These are phyloP conservation scores for Asterophora lycoperdoides DNA, from an alignment of 768 basidiomycete genomes.

Conservation along the genomic window DNA sequence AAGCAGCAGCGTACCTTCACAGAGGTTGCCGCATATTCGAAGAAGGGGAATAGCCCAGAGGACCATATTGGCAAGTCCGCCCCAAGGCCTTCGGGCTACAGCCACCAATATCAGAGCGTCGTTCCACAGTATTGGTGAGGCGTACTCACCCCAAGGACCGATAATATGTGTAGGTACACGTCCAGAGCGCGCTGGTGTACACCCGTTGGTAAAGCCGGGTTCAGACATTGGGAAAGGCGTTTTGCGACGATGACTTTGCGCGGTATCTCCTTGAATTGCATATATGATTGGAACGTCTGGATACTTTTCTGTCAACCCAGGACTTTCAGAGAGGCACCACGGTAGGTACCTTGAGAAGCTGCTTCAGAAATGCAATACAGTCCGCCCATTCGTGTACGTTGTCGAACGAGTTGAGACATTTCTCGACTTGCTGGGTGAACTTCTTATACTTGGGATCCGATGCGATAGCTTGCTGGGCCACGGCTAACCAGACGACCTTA, in stretches of 20 bases:
- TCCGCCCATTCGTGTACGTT: slow-evolving; percentile 99
- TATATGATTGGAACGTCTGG: slow-evolving; percentile 89
- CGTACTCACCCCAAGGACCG: slow-evolving; percentile 77
- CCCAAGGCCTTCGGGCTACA: slow-evolving; percentile 79
- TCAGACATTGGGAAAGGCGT: slow-evolving; percentile 91
- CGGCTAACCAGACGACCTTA: slow-evolving; percentile 27
- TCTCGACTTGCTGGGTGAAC: slow-evolving; percentile 88
- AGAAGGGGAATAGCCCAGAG: slow-evolving; percentile 95
- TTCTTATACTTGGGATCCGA: slow-evolving; percentile 94
- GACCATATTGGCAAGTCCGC: slow-evolving; percentile 92
- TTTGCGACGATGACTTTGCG: slow-evolving; percentile 93
- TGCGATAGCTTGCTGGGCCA: slow-evolving; percentile 52
- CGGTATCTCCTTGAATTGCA: slow-evolving; percentile 95
- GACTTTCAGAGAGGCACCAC: background rate
- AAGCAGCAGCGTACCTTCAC: slow-evolving; percentile 62
- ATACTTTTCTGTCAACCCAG: background rate
- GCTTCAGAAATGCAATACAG: slow-evolving; percentile 95
- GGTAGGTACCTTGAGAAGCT: slow-evolving; percentile 73
- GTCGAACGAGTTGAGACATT: slow-evolving; percentile 89
- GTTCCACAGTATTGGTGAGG: background rate
- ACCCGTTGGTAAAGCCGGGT: slow-evolving; percentile 94
- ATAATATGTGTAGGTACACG: slow-evolving; percentile 89
- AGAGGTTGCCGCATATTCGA: slow-evolving; percentile 98
- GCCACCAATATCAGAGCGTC: slow-evolving; percentile 5
- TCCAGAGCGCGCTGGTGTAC: slow-evolving; percentile 96